Conservation (phyloP, 2,329 filamentous ascomycete species). For the Zarea fungicola region DNA sequence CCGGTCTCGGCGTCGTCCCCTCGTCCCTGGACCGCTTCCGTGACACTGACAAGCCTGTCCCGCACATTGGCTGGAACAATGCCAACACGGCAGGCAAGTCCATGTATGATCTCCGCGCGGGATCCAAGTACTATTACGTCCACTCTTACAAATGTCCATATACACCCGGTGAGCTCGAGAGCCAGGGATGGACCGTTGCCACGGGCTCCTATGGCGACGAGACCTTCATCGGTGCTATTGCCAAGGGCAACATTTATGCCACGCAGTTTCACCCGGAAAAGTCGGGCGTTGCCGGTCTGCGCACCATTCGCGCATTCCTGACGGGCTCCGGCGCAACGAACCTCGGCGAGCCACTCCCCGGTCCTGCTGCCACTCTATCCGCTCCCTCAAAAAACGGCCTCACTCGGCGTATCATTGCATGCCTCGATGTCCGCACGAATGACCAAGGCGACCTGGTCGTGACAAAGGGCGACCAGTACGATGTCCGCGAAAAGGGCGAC, state of each 20-base stretch:
- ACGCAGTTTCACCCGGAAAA: slow-evolving; percentile 99
- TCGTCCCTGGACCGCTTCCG: slow-evolving; percentile 70
- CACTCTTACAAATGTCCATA: slow-evolving; percentile 90
- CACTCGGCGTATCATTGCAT: slow-evolving; percentile 91
- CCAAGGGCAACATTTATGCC: slow-evolving; percentile 77
- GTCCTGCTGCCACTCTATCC: not conserved
- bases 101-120: slow-evolving; percentile 73
- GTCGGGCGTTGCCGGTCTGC: slow-evolving; percentile 81
- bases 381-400: slow-evolving; percentile 54
- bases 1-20: slow-evolving; percentile 72
- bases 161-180: slow-evolving; percentile 65
- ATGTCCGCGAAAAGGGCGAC: slow-evolving; percentile 81
- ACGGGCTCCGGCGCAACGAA: slow-evolving; percentile 58
- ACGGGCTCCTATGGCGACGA: slow-evolving; percentile 83
- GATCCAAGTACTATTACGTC: slow-evolving; percentile 98
- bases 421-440: slow-evolving; percentile 91
- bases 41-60: slow-evolving; percentile 77
- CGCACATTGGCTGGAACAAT: slow-evolving; percentile 98
- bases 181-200: slow-evolving; percentile 84
- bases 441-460: slow-evolving; percentile 93
- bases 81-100: slow-evolving; percentile 56
- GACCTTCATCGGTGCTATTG: slow-evolving; percentile 86
- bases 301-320: slow-evolving; percentile 80
- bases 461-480: slow-evolving; percentile 98
- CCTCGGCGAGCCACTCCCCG: slow-evolving; percentile 30